Conservation (phyloP, 2,329 filamentous ascomycete genomes). For the Xylariaceae sp. region DNA sequence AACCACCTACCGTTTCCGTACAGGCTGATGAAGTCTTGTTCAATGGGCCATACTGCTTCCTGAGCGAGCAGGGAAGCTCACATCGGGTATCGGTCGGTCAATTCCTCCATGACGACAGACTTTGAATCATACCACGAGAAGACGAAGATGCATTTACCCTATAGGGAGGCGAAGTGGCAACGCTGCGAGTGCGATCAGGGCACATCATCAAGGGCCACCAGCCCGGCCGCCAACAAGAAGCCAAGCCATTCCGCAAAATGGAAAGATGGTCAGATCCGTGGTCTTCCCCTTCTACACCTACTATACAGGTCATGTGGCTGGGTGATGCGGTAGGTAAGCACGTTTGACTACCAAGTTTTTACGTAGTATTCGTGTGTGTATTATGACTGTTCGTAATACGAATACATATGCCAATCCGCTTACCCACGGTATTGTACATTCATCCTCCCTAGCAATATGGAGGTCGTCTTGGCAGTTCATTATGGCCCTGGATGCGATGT, state of each 20-base stretch:
- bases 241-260: no score
- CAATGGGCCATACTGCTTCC: constrained; percentile 3
- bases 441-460: not conserved
- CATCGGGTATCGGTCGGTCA: not conserved
- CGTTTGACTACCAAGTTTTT: no score
- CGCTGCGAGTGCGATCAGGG: not conserved
- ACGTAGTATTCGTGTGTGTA: no score
- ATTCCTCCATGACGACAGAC: not conserved
- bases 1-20: constrained; percentile 18
- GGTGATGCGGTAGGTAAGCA: no score
- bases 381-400: not conserved
- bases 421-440: no score
- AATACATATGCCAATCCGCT: not conserved
- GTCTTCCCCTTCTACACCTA: no score
- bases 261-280: not conserved
- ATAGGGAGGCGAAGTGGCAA: not conserved
- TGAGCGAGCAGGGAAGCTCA: constrained; percentile 17
- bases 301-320: no score
- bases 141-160: not conserved
- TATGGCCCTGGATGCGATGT: not conserved
- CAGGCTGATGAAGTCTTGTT: not conserved
- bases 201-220: not conserved
- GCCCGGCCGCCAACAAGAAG: no score
- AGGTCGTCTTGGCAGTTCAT: not conserved
- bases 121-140: not conserved